A percentile compares a stretch with the other conserved stretches of the same genome.
Evolutionary conservation across 1,139 yeast genomes (phyloP).

Genomic region (Casaregolazyma lundiana): DNA sequence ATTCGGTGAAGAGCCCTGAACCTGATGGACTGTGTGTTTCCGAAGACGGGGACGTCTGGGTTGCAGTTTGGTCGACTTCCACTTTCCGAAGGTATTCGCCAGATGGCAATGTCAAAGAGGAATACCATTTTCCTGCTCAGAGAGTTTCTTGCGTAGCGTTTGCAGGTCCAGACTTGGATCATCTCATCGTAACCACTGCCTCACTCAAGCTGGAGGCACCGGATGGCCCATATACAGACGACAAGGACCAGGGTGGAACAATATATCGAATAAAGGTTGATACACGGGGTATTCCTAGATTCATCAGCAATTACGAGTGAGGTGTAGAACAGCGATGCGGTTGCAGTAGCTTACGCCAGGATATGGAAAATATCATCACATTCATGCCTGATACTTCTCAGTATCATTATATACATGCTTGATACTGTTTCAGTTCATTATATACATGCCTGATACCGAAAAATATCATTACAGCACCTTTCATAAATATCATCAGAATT

Average conservation of each 20-base stretch:
- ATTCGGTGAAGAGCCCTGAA: slow-evolving; percentile 6
- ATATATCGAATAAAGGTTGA: slow-evolving; percentile 39
- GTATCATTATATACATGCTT: too few relatives aligned
- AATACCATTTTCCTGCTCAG: slow-evolving; percentile 55
- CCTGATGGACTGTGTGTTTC: slow-evolving; percentile 77
- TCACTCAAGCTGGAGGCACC: slow-evolving; percentile 43
- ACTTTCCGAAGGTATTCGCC: slow-evolving; percentile 48
- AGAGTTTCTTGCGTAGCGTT: slow-evolving; percentile 66
- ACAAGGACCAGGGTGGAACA: slow-evolving; percentile 55
- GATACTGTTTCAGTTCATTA: too few relatives aligned
- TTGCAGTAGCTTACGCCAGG: too few relatives aligned
- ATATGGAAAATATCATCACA: too few relatives aligned
- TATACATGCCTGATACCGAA: too few relatives aligned
- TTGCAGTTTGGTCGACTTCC: slow-evolving; percentile 63
- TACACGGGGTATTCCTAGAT: not conserved
- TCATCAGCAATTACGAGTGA: slow-evolving; percentile 5
- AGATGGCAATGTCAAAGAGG: slow-evolving; percentile 49
- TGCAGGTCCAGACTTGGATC: slow-evolving; percentile 59
- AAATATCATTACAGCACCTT: too few relatives aligned
- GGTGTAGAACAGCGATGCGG: not conserved
- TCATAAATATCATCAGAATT: too few relatives aligned
- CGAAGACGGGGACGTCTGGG: slow-evolving; percentile 55
- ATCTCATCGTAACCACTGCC: slow-evolving; percentile 67
- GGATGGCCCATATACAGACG: slow-evolving; percentile 14
- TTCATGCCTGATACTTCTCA: too few relatives aligned